Evolutionary conservation across 192 early-diverging fungal species (phyloP).

Genomic region (Coemansia sp.): DNA sequence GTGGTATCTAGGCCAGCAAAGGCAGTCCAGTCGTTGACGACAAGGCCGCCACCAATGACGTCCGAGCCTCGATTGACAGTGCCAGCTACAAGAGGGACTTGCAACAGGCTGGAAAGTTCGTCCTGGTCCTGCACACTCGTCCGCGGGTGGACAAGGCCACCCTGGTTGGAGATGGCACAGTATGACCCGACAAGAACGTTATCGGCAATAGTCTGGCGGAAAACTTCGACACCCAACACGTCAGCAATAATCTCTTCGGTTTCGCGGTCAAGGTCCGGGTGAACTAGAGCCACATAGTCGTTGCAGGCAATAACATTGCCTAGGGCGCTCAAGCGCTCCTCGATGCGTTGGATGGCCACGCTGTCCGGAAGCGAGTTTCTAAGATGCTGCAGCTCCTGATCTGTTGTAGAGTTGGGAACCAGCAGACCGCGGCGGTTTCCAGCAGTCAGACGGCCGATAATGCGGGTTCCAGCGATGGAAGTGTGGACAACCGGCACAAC

Average conservation of each 20-base stretch:
- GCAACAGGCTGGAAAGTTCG: constrained; percentile 93
- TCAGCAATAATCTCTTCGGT: constrained; percentile 99
- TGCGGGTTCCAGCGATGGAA: constrained; percentile 94
- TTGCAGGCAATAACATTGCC: constrained; percentile 99
- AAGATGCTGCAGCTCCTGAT: constrained; percentile 96
- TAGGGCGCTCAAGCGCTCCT: constrained; percentile 94
- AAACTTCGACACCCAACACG: constrained; percentile 96
- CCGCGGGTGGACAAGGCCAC: constrained; percentile 93
- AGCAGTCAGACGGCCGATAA: constrained; percentile 90
- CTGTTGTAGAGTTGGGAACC: constrained; percentile 93
- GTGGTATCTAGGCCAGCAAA: constrained; percentile 98
- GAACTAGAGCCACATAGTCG: constrained; percentile 97
- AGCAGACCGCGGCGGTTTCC: constrained; percentile 94
- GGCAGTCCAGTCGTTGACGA: constrained; percentile 98
- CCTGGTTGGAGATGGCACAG: constrained; percentile 95
- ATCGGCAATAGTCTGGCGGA: constrained; percentile 96
- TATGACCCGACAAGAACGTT: constrained; percentile 96
- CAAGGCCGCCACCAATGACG: constrained; percentile 92
- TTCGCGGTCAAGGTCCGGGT: constrained; percentile 97
- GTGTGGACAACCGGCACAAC: constrained; percentile 96
- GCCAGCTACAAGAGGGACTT: constrained; percentile 96
- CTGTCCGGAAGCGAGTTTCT: constrained; percentile 93
- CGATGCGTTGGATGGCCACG: constrained; percentile 92
- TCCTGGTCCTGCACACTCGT: constrained; percentile 97
- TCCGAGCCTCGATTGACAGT: constrained; percentile 99